These are phyloP conservation scores for Backusella psychrophila DNA, from an alignment of 192 early-diverging fungal species.

Conservation along the genomic window DNA sequence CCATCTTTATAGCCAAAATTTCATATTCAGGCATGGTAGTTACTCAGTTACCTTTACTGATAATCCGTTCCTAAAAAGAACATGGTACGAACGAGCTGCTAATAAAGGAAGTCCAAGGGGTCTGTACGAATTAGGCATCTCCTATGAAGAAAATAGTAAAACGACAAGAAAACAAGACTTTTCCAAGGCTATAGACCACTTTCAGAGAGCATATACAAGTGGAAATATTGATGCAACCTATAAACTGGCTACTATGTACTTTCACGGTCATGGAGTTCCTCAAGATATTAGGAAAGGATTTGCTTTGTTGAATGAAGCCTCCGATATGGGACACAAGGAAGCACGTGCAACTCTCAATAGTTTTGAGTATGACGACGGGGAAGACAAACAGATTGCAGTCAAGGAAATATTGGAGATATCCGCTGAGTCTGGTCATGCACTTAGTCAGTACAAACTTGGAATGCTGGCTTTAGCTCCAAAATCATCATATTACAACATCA, in stretches of 20 bases:
- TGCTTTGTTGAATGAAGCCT: neutral
- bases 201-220: neutral
- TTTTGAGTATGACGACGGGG: neutral
- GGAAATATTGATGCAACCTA: slow-evolving; percentile 13
- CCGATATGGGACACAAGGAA: neutral
- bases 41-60: too few species aligned
- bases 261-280: slow-evolving; percentile 3
- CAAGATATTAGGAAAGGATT: neutral
- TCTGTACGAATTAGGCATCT: too few species aligned
- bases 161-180: neutral
- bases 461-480: neutral
- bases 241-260: neutral
- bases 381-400: neutral
- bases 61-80: too few species aligned
- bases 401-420: neutral
- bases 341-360: neutral
- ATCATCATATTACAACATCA: too few species aligned
- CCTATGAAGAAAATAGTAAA: too few species aligned
- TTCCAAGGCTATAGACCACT: slow-evolving; percentile 17
- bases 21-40: too few species aligned
- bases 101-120: neutral
- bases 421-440: neutral
- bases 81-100: neutral
- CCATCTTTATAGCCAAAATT: too few species aligned
- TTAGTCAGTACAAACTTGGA: neutral